Percentiles rank a stretch among this genome's conserved stretches.
Conservation (phyloP, 2,329 filamentous ascomycete species). For the Colletotrichum musicola region DNA sequence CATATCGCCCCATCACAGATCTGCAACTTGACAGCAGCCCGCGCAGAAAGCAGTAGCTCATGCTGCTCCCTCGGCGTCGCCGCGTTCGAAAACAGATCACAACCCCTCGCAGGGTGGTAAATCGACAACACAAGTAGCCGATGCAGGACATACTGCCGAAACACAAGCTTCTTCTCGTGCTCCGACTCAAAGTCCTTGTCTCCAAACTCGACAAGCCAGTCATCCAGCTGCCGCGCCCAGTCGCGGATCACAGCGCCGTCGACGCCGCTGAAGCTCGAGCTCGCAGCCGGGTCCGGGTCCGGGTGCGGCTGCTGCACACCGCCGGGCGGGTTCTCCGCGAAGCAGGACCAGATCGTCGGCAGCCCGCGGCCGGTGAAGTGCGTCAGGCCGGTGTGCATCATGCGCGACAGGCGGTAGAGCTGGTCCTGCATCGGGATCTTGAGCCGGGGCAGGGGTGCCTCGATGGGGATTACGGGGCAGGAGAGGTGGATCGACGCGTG, state of each 20-base stretch:
- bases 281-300: conserved; percentile 31
- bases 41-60: conserved; percentile 55
- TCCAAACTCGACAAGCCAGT: conserved; percentile 56
- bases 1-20: conserved; percentile 56
- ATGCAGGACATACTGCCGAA: conserved; percentile 57
- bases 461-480: conserved; percentile 55
- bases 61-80: conserved; percentile 53
- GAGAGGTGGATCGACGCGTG: conserved; percentile 57
- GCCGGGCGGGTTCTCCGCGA: conserved; percentile 41
- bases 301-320: not conserved
- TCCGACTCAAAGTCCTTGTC: conserved; percentile 47
- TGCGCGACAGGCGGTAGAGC: conserved; percentile 55
- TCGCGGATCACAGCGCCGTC: conserved; percentile 57
- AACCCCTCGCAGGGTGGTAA: conserved; percentile 56
- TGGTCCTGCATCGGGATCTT: conserved; percentile 54
- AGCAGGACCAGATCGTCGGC: conserved; percentile 58
- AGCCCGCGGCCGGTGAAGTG: conserved; percentile 57
- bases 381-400: conserved; percentile 58
- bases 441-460: conserved; percentile 52
- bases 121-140: conserved; percentile 57
- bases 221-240: conserved; percentile 56
- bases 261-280: conserved; percentile 51
- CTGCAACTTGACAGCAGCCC: conserved; percentile 55
- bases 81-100: conserved; percentile 53
- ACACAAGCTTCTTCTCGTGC: conserved; percentile 50